A percentile compares a stretch with the other conserved stretches of the same genome.
Conservation (phyloP, 768 basidiomycete genomes). For the Phlegmacium glaucopus region DNA sequence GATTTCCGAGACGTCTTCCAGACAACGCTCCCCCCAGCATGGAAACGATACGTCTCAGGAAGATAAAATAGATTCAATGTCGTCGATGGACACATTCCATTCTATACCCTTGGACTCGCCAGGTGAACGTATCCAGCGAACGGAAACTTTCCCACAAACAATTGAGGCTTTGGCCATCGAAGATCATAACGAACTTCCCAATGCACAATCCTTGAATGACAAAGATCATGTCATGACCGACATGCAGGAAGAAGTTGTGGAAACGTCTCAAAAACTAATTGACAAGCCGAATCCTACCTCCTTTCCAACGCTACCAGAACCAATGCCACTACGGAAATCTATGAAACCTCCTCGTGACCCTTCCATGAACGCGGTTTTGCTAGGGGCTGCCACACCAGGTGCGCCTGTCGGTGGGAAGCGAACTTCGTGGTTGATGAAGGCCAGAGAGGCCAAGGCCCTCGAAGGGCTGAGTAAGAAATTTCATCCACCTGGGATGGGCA, state of each 20-base stretch:
- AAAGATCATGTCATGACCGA: slow-evolving; percentile 9
- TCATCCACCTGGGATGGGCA: slow-evolving; percentile 9
- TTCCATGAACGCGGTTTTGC: slow-evolving; percentile 24
- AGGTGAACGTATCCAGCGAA: not conserved
- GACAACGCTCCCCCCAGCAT: not conserved
- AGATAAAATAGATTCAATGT: slow-evolving; percentile 18
- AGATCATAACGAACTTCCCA: too few relatives aligned
- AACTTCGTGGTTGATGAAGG: slow-evolving; percentile 80
- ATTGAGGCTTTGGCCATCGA: too few relatives aligned
- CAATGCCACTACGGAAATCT: slow-evolving; percentile 68
- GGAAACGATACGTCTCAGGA: slow-evolving; percentile 4
- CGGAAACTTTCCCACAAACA: too few relatives aligned
- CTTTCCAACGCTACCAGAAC: slow-evolving; percentile 66
- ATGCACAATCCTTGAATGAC: too few relatives aligned
- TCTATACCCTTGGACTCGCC: slow-evolving; percentile 39
- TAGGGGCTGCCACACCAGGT: slow-evolving; percentile 40
- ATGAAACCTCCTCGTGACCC: slow-evolving; percentile 48
- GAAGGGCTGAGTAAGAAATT: slow-evolving; percentile 47
- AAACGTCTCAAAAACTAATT: slow-evolving; percentile 12
- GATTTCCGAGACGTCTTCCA: not conserved
- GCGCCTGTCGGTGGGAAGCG: slow-evolving; percentile 52
- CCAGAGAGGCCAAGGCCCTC: slow-evolving; percentile 66
- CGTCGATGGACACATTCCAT: slow-evolving; percentile 34
- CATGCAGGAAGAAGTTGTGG: slow-evolving; percentile 8
- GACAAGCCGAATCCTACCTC: slow-evolving; percentile 39